Evolutionary conservation across 2,329 filamentous ascomycete genomes (phyloP).

Genomic region (Paecilomyces niveus): DNA sequence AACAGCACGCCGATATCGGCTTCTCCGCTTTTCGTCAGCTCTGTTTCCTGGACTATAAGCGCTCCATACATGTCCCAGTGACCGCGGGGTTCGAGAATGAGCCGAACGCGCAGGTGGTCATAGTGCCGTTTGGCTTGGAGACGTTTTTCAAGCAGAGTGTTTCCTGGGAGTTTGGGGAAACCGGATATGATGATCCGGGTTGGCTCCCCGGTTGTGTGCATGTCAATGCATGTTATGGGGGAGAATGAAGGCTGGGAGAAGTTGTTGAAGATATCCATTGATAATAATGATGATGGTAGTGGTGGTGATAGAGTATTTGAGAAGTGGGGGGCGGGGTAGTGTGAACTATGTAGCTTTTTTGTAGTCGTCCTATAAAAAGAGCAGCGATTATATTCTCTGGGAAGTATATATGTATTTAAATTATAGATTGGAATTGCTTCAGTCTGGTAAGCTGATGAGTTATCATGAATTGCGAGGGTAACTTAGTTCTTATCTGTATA

Average conservation of each 20-base stretch:
- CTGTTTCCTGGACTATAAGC: conserved; percentile 37
- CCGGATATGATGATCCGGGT: conserved; percentile 41
- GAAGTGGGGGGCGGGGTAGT: no score
- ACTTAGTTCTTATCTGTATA: no score
- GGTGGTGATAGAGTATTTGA: no score
- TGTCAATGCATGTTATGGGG: conserved; percentile 28
- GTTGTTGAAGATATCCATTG: background rate
- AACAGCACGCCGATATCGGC: conserved; percentile 45
- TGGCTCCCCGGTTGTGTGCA: conserved; percentile 46
- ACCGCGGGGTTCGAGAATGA: conserved; percentile 44
- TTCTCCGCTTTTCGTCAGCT: conserved; percentile 30
- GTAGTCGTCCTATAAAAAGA: no score
- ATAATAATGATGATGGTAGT: background rate
- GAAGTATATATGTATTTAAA: no score
- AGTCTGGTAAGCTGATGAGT: no score
- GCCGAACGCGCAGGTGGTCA: conserved; percentile 34
- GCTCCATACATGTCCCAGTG: conserved; percentile 49
- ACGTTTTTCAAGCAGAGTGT: conserved; percentile 36
- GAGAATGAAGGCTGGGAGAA: background rate
- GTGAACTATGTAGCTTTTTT: no score
- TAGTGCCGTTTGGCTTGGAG: conserved; percentile 29
- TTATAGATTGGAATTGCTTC: no score
- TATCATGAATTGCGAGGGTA: no score
- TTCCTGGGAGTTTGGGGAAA: conserved; percentile 30
- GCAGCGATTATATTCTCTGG: no score